A percentile compares a stretch with the other conserved stretches of the same genome.
phyloP scores from a whole-genome alignment of 148 eudicot species.

The Persicaria maculosa region DNA sequence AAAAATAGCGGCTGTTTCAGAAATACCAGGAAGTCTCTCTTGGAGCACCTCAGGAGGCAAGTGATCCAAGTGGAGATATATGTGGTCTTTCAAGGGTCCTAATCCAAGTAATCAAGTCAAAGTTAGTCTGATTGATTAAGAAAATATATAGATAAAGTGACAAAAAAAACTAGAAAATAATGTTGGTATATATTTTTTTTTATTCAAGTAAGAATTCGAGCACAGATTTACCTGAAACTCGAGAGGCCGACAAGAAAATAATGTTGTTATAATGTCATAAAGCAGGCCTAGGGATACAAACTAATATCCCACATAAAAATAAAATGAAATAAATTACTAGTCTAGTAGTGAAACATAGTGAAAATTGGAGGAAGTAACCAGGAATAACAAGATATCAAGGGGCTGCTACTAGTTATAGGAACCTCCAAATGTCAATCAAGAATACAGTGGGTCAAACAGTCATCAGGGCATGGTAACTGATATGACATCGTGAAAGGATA shows the following conservation, averaged over 20 bases:
- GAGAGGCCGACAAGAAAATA: too few species aligned
- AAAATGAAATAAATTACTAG: not conserved
- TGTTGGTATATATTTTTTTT: too few species aligned
- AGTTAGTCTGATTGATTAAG: not conserved
- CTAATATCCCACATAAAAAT: not conserved
- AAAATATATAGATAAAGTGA: not conserved
- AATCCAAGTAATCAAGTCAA: conserved; percentile 16
- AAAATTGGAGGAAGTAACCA: not conserved
- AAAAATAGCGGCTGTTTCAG: conserved; percentile 98
- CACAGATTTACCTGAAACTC: too few species aligned
- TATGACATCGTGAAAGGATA: too few species aligned
- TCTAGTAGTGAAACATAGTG: not conserved
- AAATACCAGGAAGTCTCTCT: conserved; percentile 99
- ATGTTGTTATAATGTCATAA: not conserved
- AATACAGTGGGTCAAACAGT: too few species aligned
- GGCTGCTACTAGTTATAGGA: too few species aligned
- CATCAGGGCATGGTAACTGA: too few species aligned
- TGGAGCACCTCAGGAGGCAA: conserved; percentile 94
- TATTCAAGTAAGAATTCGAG: too few species aligned
- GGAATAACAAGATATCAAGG: not conserved
- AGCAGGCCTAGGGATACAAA: not conserved
- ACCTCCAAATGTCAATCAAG: too few species aligned
- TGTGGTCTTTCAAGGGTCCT: conserved; percentile 97
- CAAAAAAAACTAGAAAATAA: not conserved
- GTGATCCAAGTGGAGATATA: conserved; percentile 93